Conservation (phyloP, 1,139 yeast genomes). For the Candida anutae region DNA sequence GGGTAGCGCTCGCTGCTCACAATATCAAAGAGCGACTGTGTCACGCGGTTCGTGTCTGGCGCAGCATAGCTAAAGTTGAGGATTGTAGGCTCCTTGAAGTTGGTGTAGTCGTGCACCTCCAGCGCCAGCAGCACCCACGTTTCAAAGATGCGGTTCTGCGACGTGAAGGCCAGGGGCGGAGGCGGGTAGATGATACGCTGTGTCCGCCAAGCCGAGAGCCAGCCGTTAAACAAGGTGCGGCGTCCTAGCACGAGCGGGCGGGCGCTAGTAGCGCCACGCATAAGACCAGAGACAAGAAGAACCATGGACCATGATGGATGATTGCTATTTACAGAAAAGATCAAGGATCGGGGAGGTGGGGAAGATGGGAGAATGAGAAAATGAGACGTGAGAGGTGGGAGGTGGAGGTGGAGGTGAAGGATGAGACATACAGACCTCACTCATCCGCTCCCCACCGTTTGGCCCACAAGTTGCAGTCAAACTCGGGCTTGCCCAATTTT, state of each 20-base stretch:
- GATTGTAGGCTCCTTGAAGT: constrained; percentile 54
- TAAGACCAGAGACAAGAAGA: too few species aligned
- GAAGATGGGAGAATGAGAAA: too few species aligned
- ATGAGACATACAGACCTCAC: not conserved
- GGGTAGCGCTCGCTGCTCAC: constrained; percentile 43
- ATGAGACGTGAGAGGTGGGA: too few species aligned
- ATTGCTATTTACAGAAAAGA: too few species aligned
- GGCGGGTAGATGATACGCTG: constrained; percentile 33
- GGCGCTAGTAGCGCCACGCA: too few species aligned
- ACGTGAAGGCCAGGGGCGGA: constrained; percentile 26
- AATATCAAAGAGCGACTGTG: constrained; percentile 55
- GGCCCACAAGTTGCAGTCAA: constrained; percentile 86
- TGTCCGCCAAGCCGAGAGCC: constrained; percentile 8
- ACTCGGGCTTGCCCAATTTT: constrained; percentile 76
- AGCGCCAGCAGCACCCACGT: constrained; percentile 36
- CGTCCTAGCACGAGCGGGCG: too few species aligned
- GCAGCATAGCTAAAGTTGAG: constrained; percentile 73
- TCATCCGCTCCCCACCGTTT: constrained; percentile 80
- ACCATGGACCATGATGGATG: too few species aligned
- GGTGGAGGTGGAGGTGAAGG: too few species aligned
- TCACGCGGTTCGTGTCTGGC: constrained; percentile 51
- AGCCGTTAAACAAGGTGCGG: constrained; percentile 6
- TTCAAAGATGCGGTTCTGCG: constrained; percentile 34
- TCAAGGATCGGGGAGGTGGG: too few species aligned
- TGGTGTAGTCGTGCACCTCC: constrained; percentile 50